Evolutionary conservation across 306 rosid genomes (phyloP).

Genomic region (Medicago lupulina): DNA sequence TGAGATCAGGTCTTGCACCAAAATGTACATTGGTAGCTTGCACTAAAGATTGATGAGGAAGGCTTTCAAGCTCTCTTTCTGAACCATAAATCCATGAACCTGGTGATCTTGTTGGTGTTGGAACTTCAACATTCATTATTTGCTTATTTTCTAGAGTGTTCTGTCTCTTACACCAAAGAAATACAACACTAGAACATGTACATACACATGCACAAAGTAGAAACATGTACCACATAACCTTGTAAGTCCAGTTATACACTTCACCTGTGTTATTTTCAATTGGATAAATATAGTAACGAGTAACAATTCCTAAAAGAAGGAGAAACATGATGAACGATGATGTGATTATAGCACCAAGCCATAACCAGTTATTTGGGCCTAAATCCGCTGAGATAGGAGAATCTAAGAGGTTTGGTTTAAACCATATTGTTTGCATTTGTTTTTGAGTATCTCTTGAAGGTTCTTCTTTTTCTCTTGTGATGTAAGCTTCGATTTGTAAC

Average conservation of each 20-base stretch:
- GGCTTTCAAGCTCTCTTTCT: constrained; percentile 55
- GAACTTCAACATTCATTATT: constrained; percentile 42
- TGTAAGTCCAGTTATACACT: constrained; percentile 59
- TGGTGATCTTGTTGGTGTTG: constrained; percentile 40
- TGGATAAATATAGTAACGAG: constrained; percentile 61
- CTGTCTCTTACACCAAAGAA: constrained; percentile 54
- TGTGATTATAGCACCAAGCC: constrained; percentile 55
- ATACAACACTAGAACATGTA: constrained; percentile 47
- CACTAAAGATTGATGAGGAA: constrained; percentile 52
- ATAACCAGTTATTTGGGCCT: constrained; percentile 62
- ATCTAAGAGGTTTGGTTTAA: constrained; percentile 48
- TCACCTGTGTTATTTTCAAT: constrained; percentile 40
- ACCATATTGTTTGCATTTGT: constrained; percentile 44
- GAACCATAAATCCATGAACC: constrained; percentile 35
- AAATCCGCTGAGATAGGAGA: constrained; percentile 49
- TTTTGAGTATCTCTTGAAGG: constrained; percentile 36
- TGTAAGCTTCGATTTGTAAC: constrained; percentile 59
- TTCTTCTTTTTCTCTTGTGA: constrained; percentile 52
- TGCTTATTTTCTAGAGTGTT: constrained; percentile 44
- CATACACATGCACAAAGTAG: constrained; percentile 41
- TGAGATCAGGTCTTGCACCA: constrained; percentile 62
- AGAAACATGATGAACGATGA: constrained; percentile 58
- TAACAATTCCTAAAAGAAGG: constrained; percentile 56
- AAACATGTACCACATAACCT: constrained; percentile 49
- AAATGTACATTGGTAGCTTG: constrained; percentile 54